A percentile compares a stretch with the other conserved stretches of the same genome.
Conservation (phyloP, 441 rosid species). For the Aquilaria agallochum region DNA sequence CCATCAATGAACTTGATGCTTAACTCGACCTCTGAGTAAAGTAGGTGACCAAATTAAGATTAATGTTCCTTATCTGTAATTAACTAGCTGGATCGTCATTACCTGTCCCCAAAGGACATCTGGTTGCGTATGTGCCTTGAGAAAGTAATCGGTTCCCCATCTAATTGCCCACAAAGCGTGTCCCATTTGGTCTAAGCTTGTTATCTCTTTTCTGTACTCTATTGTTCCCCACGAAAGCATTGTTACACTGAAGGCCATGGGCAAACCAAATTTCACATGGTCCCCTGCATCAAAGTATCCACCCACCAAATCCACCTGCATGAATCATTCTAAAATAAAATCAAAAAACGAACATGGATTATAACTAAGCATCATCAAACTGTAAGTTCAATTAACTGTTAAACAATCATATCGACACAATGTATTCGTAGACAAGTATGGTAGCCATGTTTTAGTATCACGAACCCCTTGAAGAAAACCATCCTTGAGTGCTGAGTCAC, state of each 20-base stretch:
- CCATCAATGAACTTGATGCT: neutral
- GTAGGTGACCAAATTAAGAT: slow-evolving; percentile 11
- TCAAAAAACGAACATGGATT: neutral
- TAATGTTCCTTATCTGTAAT: no score
- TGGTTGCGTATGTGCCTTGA: slow-evolving; percentile 70
- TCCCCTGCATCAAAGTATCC: slow-evolving; percentile 96
- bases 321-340: neutral
- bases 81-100: neutral
- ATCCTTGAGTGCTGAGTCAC: slow-evolving; percentile 71
- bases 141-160: slow-evolving; percentile 89
- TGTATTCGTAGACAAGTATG: neutral
- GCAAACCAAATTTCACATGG: slow-evolving; percentile 89
- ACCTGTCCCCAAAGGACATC: slow-evolving; percentile 79
- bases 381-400: no score
- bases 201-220: slow-evolving; percentile 58
- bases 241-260: slow-evolving; percentile 76
- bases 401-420: no score
- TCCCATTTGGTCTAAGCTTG: slow-evolving; percentile 54
- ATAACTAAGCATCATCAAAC: no score
- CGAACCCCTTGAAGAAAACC: slow-evolving; percentile 63
- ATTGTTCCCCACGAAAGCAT: slow-evolving; percentile 84
- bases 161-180: slow-evolving; percentile 52
- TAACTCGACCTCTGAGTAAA: neutral
- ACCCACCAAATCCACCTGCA: slow-evolving; percentile 80
- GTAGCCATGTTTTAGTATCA: neutral